Evolutionary conservation across 225 moss, liverwort and hornwort genomes (phyloP), one percentile per base, ranked within the genome.

Genomic region (Pleurozium schreberi): DNA sequence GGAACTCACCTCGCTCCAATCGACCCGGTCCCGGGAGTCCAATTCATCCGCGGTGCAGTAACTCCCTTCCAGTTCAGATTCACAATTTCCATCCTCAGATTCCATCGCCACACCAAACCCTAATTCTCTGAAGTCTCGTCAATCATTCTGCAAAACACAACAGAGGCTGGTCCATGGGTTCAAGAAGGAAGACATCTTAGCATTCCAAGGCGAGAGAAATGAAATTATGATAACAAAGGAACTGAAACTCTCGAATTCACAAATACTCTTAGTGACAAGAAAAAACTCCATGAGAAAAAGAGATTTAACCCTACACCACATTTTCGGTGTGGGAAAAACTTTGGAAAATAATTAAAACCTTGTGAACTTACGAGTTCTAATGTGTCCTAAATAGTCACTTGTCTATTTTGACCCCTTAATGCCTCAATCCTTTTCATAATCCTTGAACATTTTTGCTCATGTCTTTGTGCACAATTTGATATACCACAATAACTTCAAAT

Each of bases 1-100:
- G 20, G 53, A 53, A 53, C 53, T 14, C 59, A 22, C 59, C 59
- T 58, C 8, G 58, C 22, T 58, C 20, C 21, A 58, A 57, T 18
- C 5, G 19, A 18, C 19, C 6, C 7, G 12, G 57, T 57, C n/a
- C n/a, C n/a, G n/a, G n/a, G n/a, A n/a, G n/a, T n/a, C 5, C 19
- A 18, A 18, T 20, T 12, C 13, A 57, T 57, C 57, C 57, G 33
- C 3, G 61, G 27, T 22, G 12, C 34, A 38, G 8, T 20, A 3
- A 66, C 2, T 18, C 3, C 1, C 3, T n/a, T 69, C 43, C 5
- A 71, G 3, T 8, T 75, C 12, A 12, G 17, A 5, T 49, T 1
- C 0, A 53, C 0, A 0, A 53, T 25, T 55, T 78, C 11, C 26
- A 18, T 1, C 2, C 5, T 58, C 2, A 2, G 12, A 0, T 27